phyloP scores from a whole-genome alignment of 805 yeast species.

The Debaryomyces castellii region DNA sequence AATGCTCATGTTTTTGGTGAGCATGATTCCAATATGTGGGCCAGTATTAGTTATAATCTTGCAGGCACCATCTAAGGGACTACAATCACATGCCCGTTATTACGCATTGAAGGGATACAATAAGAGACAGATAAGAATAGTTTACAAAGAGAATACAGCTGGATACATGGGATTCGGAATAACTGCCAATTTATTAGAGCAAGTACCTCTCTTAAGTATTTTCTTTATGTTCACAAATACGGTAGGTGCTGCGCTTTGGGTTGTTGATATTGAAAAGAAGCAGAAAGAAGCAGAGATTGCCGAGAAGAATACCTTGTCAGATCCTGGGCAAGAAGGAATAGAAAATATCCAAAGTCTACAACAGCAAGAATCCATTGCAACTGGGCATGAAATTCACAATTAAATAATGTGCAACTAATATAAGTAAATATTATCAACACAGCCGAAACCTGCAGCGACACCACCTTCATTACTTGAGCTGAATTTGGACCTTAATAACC shows the following conservation, averaged over 20 bases:
- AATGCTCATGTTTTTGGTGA: slow-evolving; percentile 34
- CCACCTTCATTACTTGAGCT: slow-evolving; percentile 94
- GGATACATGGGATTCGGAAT: slow-evolving; percentile 55
- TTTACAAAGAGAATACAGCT: slow-evolving; percentile 36
- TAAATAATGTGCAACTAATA: slow-evolving; percentile 16
- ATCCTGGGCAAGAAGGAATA: too few species aligned
- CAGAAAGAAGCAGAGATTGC: too few species aligned
- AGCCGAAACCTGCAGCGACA: slow-evolving; percentile 98
- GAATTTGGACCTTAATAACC: slow-evolving; percentile 84
- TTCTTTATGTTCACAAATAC: slow-evolving; percentile 58
- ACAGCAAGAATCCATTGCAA: neutral
- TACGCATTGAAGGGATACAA: slow-evolving; percentile 54
- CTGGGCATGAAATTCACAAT: neutral
- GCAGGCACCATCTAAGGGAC: slow-evolving; percentile 56
- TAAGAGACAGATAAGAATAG: slow-evolving; percentile 36
- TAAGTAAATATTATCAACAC: slow-evolving; percentile 81
- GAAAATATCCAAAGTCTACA: neutral
- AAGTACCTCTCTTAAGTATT: slow-evolving; percentile 52
- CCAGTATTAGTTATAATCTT: slow-evolving; percentile 51
- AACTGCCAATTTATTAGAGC: slow-evolving; percentile 49
- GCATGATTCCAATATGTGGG: slow-evolving; percentile 58
- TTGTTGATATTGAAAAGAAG: slow-evolving; percentile 33
- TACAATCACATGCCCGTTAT: slow-evolving; percentile 53
- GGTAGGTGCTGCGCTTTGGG: slow-evolving; percentile 68
- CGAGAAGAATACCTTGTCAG: too few species aligned